Evolutionary conservation across 352 stramenopile species (phyloP), one percentile per base, ranked within the genome.

Genomic region (Saprolegnia diclina): DNA sequence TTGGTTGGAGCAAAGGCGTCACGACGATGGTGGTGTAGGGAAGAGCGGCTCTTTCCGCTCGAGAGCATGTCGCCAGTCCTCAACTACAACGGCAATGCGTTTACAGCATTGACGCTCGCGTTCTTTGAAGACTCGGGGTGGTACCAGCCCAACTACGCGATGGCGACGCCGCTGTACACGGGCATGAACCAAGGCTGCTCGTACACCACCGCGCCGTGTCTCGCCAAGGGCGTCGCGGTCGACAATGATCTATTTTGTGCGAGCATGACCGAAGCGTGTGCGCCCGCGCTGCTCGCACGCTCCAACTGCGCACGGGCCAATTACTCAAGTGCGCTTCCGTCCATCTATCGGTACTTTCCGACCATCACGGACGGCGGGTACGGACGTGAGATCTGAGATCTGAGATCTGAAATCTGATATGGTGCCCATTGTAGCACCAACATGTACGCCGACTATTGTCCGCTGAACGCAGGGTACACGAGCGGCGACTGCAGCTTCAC

Each of bases 401-500:
- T n/a, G n/a, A n/a, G n/a, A n/a, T n/a, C n/a, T n/a, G n/a, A n/a
- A n/a, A n/a, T n/a, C n/a, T n/a, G n/a, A n/a, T n/a, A n/a, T n/a
- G n/a, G n/a, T n/a, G 14, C 46, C n/a, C 10, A 35, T 42, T 32
- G 45, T 42, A 38, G 63, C 6, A 50, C 44, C 19, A 86, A 88
- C 62, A 73, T 83, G 14, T 92, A 81, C 48, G 82, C 81, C 0
- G 84, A 94, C 72, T 94, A 80, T 56, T 94, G 84, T 46, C 86
- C 86, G 3, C 78, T 92, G 52, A 88, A 92, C 53, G 76, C 79
- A 35, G 86, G 80, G 46, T 92, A 84, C 66, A 72, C 72, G 7
- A 75, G 74, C 26, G 84, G 84, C 46, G 86, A 94, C 70, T 94
- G 86, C 70, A 73, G 74, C 21, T 74, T 80, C 46, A 63, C 74